These are phyloP conservation scores for Penicillium palitans DNA, from an alignment of 2,329 filamentous ascomycete species.

Conservation along the genomic window DNA sequence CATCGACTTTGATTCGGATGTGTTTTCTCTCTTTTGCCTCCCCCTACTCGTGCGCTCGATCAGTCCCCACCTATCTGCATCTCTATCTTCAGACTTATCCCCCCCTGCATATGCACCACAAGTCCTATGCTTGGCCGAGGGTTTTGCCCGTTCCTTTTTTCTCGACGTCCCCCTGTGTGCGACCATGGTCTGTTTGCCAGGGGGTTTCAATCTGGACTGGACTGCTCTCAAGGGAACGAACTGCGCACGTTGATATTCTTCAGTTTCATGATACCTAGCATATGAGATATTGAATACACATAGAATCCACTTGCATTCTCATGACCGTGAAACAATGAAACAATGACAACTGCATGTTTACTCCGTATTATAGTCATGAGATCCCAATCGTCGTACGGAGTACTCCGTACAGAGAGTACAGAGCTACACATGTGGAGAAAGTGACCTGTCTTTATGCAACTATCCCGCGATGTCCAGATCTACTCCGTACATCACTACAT, in stretches of 20 bases:
- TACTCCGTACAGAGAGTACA: neutral
- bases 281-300: conserved; percentile 2
- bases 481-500: neutral
- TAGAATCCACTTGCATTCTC: neutral
- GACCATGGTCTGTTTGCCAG: conserved; percentile 11
- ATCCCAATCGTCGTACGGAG: neutral
- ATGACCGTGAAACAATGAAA: neutral
- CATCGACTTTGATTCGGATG: neutral
- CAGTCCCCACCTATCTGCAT: conserved; percentile 2
- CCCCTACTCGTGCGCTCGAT: neutral
- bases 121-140: conserved; percentile 1
- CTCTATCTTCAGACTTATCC: neutral
- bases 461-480: neutral
- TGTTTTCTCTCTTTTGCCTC: neutral
- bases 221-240: neutral
- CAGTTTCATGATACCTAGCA: neutral
- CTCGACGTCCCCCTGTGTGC: neutral
- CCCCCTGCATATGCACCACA: conserved; percentile 16
- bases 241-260: neutral
- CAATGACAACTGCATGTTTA: neutral
- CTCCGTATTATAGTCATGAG: neutral
- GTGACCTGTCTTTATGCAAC: neutral
- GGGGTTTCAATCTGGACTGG: conserved; percentile 13
- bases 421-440: neutral
- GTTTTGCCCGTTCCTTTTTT: neutral